Base-by-base conservation (phyloP, 2,329 filamentous ascomycete species). In the Hirsutella rhossiliensis region DNA sequence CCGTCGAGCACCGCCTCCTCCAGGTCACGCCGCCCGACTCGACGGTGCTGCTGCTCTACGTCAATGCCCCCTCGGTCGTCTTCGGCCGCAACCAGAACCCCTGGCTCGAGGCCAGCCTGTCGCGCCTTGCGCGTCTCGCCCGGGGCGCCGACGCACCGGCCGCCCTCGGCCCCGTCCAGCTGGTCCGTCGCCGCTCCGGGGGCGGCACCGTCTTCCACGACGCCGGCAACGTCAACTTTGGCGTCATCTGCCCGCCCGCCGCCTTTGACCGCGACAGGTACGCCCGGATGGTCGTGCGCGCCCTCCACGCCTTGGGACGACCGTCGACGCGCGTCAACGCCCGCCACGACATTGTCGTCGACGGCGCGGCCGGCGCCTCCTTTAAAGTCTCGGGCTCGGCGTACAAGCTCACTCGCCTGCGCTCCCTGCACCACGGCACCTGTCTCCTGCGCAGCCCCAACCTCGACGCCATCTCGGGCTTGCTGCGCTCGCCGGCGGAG, bases 61-160 rank as follows among this genome's bases (percentile, higher is more conserved):
- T 80, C 55, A 97, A 98, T 65, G 66, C 78, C 32, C 88, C 90
- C 1, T 88, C 86, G 60, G 75, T 98, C 47, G 82, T 98, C 58
- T 82, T 98, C 52, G 92, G 92, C 38, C 81, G 92, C 47, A 98
- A 98, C 62, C 92, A 98, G 67, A 98, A 98, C 61, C 92, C 92
- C 43, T 98, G 90, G 92, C 73, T 87, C 9, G 92, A 98, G 67
- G 80, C 87, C 48, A 86, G 94, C 59, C 72, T 96, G 9, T 66
- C 66, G 34, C 69, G 78, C 1, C 67, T 94, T 2, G 55, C 54
- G 3, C 51, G 47, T 18, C 66, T 94, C 3, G 55, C 54, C 3
- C 51, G 47, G 15, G 15, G 34, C 11, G 15, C 12, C 9, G 34
- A 5, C 15, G 15, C 5, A 37, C 39, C 54, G 48, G 49, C 49